Percentiles rank a stretch among this genome's conserved stretches.
These are phyloP conservation scores for Cucurbita moschata DNA, from an alignment of 306 rosid species.

Conservation along the genomic window DNA sequence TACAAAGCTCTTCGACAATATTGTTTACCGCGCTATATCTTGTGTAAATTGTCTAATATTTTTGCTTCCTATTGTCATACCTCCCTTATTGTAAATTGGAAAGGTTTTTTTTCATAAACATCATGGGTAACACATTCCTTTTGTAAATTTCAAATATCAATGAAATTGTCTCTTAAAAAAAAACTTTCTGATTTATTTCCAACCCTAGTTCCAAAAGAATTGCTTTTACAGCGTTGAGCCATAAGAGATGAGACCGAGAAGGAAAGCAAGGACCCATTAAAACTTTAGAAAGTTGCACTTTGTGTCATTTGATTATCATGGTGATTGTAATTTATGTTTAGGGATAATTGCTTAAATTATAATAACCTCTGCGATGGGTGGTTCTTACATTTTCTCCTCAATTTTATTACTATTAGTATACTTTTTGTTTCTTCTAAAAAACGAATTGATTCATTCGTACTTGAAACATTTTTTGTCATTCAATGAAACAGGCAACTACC, in stretches of 20 bases:
- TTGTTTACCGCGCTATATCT: no score
- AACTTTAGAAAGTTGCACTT: not conserved
- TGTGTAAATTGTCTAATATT: no score
- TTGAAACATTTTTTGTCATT: constrained; percentile 3
- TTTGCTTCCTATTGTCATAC: no score
- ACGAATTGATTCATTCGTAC: not conserved
- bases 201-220: no score
- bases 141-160: no score
- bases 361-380: not conserved
- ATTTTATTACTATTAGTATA: not conserved
- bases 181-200: no score
- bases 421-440: not conserved
- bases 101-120: no score
- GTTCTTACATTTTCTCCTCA: not conserved
- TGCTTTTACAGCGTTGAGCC: no score
- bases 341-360: not conserved
- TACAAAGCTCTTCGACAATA: no score
- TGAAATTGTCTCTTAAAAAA: no score
- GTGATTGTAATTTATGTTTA: not conserved
- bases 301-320: not conserved
- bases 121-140: no score
- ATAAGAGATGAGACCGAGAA: not conserved
- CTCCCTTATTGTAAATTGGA: no score
- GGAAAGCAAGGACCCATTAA: not conserved
- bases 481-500: constrained; percentile 65